Percentiles rank a stretch among this genome's conserved stretches.
Conservation (phyloP, 306 rosid species). For the Pyrus communis region DNA sequence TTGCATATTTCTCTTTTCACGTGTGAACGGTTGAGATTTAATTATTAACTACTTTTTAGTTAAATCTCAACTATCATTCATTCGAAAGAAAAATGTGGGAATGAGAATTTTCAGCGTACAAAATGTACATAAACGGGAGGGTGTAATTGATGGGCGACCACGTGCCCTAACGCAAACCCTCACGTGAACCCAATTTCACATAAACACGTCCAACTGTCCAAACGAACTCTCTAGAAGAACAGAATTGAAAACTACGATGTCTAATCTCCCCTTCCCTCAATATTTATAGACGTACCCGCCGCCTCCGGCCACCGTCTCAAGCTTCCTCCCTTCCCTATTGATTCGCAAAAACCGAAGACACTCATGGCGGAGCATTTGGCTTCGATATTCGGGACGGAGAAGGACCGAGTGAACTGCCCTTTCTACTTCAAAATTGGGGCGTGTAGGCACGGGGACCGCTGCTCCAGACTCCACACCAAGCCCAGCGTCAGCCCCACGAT, state of each 20-base stretch:
- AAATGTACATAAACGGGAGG: no score
- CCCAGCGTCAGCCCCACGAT: slow-evolving; percentile 68
- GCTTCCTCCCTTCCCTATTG: neutral
- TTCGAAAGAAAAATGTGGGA: no score
- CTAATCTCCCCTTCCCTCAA: neutral
- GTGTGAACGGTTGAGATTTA: no score
- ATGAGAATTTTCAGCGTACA: no score
- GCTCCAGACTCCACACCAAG: slow-evolving; percentile 43
- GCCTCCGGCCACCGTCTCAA: neutral
- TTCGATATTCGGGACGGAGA: slow-evolving; percentile 50
- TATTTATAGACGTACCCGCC: neutral
- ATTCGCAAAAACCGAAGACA: neutral
- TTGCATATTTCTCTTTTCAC: no score
- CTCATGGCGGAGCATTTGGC: neutral
- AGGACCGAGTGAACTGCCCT: slow-evolving; percentile 71
- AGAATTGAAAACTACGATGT: neutral
- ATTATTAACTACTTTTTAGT: no score
- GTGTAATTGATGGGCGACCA: no score
- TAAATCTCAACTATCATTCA: no score
- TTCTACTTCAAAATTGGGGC: slow-evolving; percentile 83
- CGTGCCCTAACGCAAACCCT: no score
- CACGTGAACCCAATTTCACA: no score
- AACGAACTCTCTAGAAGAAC: neutral
- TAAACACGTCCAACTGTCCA: no score
- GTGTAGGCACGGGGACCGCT: slow-evolving; percentile 68